Conservation (phyloP, 2,329 filamentous ascomycete species). For the Xylaria sp. region DNA sequence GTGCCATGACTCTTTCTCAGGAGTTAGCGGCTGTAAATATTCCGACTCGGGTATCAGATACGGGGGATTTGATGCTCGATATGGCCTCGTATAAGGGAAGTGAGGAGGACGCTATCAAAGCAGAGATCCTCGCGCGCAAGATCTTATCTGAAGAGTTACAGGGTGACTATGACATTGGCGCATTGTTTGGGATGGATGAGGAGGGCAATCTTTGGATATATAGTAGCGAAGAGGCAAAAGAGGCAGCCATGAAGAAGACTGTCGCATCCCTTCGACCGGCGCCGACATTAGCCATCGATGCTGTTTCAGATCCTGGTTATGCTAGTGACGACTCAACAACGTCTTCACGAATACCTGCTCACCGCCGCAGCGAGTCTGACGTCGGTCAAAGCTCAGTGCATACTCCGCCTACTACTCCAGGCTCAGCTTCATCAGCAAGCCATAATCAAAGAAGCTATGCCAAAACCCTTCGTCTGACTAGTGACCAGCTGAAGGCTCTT, state of each 20-base stretch:
- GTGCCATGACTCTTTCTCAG: slow-evolving; percentile 85
- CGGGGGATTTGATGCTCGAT: slow-evolving; percentile 94
- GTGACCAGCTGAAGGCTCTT: slow-evolving; percentile 90
- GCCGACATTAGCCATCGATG: slow-evolving; percentile 74
- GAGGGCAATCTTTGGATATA: slow-evolving; percentile 99
- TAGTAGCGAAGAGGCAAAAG: slow-evolving; percentile 95
- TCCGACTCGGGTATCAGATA: slow-evolving; percentile 89
- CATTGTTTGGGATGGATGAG: slow-evolving; percentile 93
- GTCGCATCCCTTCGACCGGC: slow-evolving; percentile 61
- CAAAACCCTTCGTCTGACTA: slow-evolving; percentile 94
- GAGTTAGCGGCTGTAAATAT: slow-evolving; percentile 92
- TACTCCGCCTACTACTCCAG: slow-evolving; percentile 77
- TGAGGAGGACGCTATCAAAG: slow-evolving; percentile 89
- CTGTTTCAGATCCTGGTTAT: slow-evolving; percentile 91
- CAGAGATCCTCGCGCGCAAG: slow-evolving; percentile 92
- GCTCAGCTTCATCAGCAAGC: slow-evolving; percentile 66
- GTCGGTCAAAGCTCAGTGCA: slow-evolving; percentile 64
- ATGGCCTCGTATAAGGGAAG: slow-evolving; percentile 97
- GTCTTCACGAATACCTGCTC: slow-evolving; percentile 59
- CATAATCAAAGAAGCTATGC: slow-evolving; percentile 90
- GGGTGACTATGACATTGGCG: slow-evolving; percentile 95
- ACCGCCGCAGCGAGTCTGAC: slow-evolving; percentile 76
- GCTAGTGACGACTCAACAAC: slow-evolving; percentile 83
- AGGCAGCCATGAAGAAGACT: slow-evolving; percentile 79
- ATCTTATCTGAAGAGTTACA: slow-evolving; percentile 93